Evolutionary conservation across 495 filamentous ascomycete species (phyloP), one percentile per base, ranked within the genome.

Genomic region (Penicillium cosmopolitanum): DNA sequence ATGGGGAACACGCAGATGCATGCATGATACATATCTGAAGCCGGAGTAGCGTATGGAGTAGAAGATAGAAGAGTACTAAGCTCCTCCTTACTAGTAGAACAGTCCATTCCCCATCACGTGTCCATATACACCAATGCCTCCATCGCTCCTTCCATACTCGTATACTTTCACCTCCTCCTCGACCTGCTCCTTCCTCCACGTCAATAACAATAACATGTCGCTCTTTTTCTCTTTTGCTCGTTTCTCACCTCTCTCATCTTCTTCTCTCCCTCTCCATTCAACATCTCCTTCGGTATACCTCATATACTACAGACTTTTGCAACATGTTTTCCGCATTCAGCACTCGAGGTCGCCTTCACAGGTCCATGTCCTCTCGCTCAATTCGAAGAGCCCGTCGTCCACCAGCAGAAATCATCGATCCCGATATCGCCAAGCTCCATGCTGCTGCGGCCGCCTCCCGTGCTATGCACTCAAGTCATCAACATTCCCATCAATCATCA

Each of bases 381-480:
- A 75, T 84, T 34, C 78, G 78, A 55, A 82, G 75, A 47, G 56
- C 61, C 18, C 64, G 66, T 21, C 60, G 63, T 35, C 53, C 59
- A 25, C 44, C 58, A 56, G 66, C 71, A 15, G 79, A 84, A 35
- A 65, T 79, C 35, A 76, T 85, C 44, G 78, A 85, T 47, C 78
- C 85, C 8, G 77, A 81, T 18, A 63, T 79, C n/a, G 83, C 84
- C 11, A 80, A 83, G 50, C 73, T 78, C 34, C 83, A 90, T 67
- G 89, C 90, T 31, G 80, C 86, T 10, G 81, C 82, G 40, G 90
- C 90, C 50, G 89, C 90, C n/a, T 78, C 77, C 23, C 73, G 80
- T 60, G 89, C 90, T 42, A 92, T 85, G 74, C 68, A 83, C 58
- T 85, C 85, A 35, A 81, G 73, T 43, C 80, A 78, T 58, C 74